Evolutionary conservation across 345 rosid genomes (phyloP).

Genomic region (Melastoma malabathricum): DNA sequence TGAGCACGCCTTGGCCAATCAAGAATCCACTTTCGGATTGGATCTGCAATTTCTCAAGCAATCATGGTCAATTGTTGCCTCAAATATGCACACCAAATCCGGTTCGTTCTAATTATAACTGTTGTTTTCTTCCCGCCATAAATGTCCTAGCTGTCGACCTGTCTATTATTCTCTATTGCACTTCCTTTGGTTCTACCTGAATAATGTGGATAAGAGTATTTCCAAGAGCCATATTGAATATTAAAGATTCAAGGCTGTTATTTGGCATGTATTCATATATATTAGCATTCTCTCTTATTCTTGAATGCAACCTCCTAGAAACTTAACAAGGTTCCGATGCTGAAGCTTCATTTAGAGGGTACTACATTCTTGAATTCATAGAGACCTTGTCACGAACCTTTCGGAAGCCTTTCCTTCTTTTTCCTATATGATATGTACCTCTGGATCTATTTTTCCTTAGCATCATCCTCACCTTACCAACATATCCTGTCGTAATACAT

Average conservation of each 20-base stretch:
- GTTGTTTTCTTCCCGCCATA: too few relatives aligned
- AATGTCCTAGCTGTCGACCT: too few relatives aligned
- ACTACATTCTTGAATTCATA: constrained; percentile 30
- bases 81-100: too few relatives aligned
- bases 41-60: constrained; percentile 9
- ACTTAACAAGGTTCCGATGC: constrained; percentile 31
- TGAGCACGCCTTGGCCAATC: constrained; percentile 18
- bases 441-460: too few relatives aligned
- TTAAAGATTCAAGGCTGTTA: constrained; percentile 19
- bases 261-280: constrained; percentile 23
- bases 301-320: constrained; percentile 21
- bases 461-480: too few relatives aligned
- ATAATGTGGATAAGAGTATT: background rate
- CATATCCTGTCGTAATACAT: too few relatives aligned
- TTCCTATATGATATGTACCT: too few relatives aligned
- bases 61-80: constrained; percentile 1
- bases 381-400: constrained; percentile 19
- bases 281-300: constrained; percentile 20
- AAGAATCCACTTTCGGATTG: constrained; percentile 5
- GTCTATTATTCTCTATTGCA: too few relatives aligned
- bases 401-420: constrained; percentile 17
- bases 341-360: constrained; percentile 19
- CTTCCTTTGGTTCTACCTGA: too few relatives aligned
- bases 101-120: too few relatives aligned
- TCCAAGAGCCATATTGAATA: constrained; percentile 12